Conservation (phyloP, 805 yeast genomes). For the Saturnispora diversa region DNA sequence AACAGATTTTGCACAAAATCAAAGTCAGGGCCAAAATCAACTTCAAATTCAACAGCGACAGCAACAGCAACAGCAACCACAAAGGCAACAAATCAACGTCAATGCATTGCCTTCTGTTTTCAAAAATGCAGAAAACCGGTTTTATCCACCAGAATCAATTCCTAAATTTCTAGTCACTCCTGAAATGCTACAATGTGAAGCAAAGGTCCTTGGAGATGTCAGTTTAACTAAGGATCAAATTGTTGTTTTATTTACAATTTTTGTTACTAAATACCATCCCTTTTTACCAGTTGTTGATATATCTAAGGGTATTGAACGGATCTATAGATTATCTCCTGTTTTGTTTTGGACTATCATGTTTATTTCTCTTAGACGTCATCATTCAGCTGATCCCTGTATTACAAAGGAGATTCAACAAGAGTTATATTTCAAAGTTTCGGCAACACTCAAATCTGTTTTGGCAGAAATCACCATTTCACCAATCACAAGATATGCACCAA, state of each 20-base stretch:
- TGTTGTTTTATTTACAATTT: slow-evolving; percentile 56
- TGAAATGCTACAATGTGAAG: slow-evolving; percentile 43
- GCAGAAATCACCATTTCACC: slow-evolving; percentile 90
- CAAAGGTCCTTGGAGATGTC: slow-evolving; percentile 67
- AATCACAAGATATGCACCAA: slow-evolving; percentile 73
- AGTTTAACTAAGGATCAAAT: slow-evolving; percentile 56
- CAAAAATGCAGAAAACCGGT: slow-evolving; percentile 9
- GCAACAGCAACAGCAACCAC: no score
- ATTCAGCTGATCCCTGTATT: slow-evolving; percentile 22
- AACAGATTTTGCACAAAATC: neutral
- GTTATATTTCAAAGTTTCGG: slow-evolving; percentile 56
- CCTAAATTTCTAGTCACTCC: slow-evolving; percentile 13
- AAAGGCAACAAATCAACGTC: neutral
- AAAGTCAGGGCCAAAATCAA: neutral
- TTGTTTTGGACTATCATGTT: slow-evolving; percentile 91
- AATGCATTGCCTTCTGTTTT: slow-evolving; percentile 6
- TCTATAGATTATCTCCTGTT: slow-evolving; percentile 75
- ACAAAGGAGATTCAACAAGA: slow-evolving; percentile 24
- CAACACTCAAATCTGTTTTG: slow-evolving; percentile 62
- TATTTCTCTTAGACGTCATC: slow-evolving; percentile 65
- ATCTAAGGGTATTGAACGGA: slow-evolving; percentile 68
- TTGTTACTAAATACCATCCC: slow-evolving; percentile 70
- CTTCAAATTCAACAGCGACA: no score
- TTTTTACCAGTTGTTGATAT: slow-evolving; percentile 85
- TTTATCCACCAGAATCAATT: slow-evolving; percentile 18